Percentiles rank a stretch among this genome's conserved stretches.
Evolutionary conservation across 371 early-diverging fungal genomes (phyloP).

Genomic region (Paraphysoderma sedebokerense): DNA sequence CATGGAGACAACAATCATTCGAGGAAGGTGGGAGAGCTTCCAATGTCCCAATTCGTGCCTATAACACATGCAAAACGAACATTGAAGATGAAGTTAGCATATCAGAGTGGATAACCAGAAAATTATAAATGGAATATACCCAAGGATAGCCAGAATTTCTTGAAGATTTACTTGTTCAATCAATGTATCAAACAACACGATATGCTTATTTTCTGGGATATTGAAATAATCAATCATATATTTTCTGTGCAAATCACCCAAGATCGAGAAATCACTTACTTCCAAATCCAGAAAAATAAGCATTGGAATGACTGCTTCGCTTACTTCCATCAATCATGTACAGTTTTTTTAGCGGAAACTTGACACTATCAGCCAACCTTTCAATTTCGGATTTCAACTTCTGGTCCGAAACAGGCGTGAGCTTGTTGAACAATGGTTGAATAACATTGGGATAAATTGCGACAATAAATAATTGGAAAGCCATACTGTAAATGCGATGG

Average conservation of each 20-base stretch:
- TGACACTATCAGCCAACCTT: constrained; percentile 62
- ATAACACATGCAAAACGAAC: neutral
- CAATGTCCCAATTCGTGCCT: constrained; percentile 96
- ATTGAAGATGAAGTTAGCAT: neutral
- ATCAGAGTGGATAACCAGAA: neutral
- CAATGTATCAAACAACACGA: constrained; percentile 93
- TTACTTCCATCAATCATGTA: constrained; percentile 93
- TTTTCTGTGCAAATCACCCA: no score
- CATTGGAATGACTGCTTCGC: constrained; percentile 89
- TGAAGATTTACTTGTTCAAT: constrained; percentile 64
- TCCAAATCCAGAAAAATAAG: constrained; percentile 96
- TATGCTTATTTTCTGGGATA: constrained; percentile 91
- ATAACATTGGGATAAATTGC: constrained; percentile 88
- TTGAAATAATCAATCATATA: no score
- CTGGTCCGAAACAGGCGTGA: constrained; percentile 74
- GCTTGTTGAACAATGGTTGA: constrained; percentile 96
- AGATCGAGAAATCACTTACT: no score
- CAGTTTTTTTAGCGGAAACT: constrained; percentile 87
- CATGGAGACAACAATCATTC: constrained; percentile 51
- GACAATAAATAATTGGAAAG: constrained; percentile 76
- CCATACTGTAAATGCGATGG: constrained; percentile 27
- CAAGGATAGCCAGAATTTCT: constrained; percentile 85
- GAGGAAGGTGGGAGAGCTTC: constrained; percentile 70
- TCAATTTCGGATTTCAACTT: constrained; percentile 70
- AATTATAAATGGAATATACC: constrained; percentile 9